phyloP scores from a whole-genome alignment of 257 asterid genomes.

The Gentiana straminea region DNA sequence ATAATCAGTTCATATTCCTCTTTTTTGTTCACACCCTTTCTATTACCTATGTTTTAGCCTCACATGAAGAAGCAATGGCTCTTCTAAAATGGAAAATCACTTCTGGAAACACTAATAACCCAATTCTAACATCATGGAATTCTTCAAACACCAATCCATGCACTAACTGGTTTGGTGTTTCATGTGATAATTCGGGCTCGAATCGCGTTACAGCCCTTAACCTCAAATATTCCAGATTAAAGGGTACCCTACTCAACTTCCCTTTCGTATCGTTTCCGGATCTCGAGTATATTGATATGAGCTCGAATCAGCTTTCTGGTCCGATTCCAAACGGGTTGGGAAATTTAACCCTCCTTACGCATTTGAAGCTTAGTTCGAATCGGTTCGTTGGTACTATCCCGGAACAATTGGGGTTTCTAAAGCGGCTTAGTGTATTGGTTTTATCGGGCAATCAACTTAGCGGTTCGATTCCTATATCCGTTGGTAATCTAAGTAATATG shows the following conservation, averaged over 20 bases:
- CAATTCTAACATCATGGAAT: too few relatives aligned
- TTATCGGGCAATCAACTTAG: not conserved
- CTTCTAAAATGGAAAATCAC: too few relatives aligned
- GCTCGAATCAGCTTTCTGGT: conserved; percentile 9
- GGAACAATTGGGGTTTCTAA: not conserved
- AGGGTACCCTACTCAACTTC: conserved; percentile 8
- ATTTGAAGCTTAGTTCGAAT: not conserved
- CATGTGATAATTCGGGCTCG: too few relatives aligned
- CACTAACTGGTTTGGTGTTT: too few relatives aligned
- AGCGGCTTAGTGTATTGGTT: not conserved
- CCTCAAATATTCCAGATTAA: conserved; percentile 3
- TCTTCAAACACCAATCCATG: too few relatives aligned
- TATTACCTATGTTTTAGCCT: too few relatives aligned
- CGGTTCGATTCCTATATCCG: conserved; percentile 5
- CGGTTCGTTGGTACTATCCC: conserved; percentile 3
- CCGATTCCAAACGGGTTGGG: conserved; percentile 8
- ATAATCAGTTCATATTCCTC: too few relatives aligned
- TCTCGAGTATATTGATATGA: conserved; percentile 14
- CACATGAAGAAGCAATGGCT: too few relatives aligned
- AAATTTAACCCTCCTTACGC: conserved; percentile 1
- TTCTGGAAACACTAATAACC: too few relatives aligned
- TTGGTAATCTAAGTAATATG: conserved; percentile 5
- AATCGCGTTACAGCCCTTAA: conserved; percentile 1
- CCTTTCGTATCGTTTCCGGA: conserved; percentile 13
- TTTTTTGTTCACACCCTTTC: too few relatives aligned